Conservation (phyloP, 73 alveolate genomes). For the Stentor coeruleus region DNA sequence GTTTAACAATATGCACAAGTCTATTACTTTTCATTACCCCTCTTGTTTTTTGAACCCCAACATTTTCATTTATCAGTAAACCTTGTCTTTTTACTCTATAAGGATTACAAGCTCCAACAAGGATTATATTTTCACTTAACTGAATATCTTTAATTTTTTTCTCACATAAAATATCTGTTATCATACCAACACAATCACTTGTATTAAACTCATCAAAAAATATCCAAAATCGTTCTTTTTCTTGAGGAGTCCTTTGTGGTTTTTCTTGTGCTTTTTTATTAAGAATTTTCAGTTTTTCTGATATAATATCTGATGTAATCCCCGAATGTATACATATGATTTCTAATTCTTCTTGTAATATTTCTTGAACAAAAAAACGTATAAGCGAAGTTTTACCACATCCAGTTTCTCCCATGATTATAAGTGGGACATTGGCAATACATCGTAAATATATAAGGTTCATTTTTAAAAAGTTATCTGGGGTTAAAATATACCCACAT, state of each 20-base stretch:
- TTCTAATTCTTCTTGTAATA: constrained; percentile 41
- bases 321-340: constrained; percentile 64
- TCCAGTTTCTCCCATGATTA: constrained; percentile 83
- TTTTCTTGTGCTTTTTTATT: constrained; percentile 39
- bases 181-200: background rate
- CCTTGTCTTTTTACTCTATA: background rate
- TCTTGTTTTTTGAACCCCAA: constrained; percentile 2
- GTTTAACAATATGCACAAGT: constrained; percentile 6
- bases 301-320: constrained; percentile 41
- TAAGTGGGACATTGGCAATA: constrained; percentile 56
- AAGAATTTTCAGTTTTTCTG: constrained; percentile 33
- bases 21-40: too few relatives aligned
- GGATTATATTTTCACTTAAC: background rate
- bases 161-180: constrained; percentile 7
- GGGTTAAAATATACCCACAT: constrained; percentile 23
- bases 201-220: constrained; percentile 29
- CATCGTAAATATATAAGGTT: constrained; percentile 47
- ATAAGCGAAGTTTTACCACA: constrained; percentile 71
- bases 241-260: too few relatives aligned
- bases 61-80: constrained; percentile 24
- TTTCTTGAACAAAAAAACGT: constrained; percentile 48
- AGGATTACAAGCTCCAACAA: constrained; percentile 30
- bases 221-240: constrained; percentile 22
- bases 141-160: background rate
- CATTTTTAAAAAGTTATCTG: constrained; percentile 54